Evolutionary conservation across 169 alveolate species (phyloP), one percentile per base, ranked within the genome.

Genomic region (Plasmodium yoelii): DNA sequence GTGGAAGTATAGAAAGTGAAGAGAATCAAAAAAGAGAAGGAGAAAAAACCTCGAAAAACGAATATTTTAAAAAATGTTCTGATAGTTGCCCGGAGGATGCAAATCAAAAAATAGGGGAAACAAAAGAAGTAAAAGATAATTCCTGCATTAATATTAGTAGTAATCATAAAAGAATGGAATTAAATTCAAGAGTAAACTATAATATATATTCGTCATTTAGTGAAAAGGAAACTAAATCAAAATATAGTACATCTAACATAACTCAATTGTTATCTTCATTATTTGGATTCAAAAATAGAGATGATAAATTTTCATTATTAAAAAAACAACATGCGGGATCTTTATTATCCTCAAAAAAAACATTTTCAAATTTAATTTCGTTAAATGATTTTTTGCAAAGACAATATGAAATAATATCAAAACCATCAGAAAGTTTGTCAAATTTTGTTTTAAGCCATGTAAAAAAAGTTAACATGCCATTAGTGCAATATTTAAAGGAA

Each of bases 381-480:
- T 22, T 86, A 12, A 86, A 86, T 63, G 91, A 86, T 53, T 86
- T 22, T 70, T 70, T 86, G 49, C 73, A 86, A 64, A 86, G 91
- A 46, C 91, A 86, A 6, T 56, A 57, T 44, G 91, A 86, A 70
- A 67, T 86, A 13, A 69, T 86, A 9, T 59, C 73, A 44, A 86
- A 65, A 28, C 91, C 91, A 10, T 26, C 87, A 44, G 75, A 68
- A 19, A 86, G 71, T 59, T 24, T 86, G 44, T 59, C 18, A n/a
- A 24, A 39, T 24, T 86, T 86, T 70, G 91, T 86, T 28, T 57
- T 42, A 34, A 59, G 61, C 13, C 91, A 86, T 44, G 80, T 86
- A 24, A 15, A 39, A 64, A 86, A 82, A 47, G 72, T 68, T 1
- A 55, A 67, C 49, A 24, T 65, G 3, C 53, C 90, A 15, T 56